Evolutionary conservation across 2,329 filamentous ascomycete genomes (phyloP).

Genomic region (Aspergillus alliaceus): DNA sequence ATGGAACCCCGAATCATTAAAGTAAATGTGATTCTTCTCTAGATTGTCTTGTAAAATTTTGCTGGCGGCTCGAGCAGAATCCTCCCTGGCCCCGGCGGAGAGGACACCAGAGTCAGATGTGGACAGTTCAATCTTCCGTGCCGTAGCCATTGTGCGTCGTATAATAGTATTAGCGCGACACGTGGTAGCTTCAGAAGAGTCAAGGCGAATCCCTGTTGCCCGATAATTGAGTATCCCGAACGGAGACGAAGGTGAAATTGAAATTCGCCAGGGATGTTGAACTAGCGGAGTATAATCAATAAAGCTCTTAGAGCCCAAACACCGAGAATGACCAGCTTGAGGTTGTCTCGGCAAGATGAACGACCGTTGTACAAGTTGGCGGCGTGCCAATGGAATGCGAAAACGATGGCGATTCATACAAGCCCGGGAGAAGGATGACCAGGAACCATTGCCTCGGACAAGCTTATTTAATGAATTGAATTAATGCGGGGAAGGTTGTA

Average conservation of each 20-base stretch:
- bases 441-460: neutral
- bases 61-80: conserved; percentile 62
- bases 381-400: neutral
- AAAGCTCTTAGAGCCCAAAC: neutral
- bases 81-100: conserved; percentile 49
- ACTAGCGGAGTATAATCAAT: neutral
- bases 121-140: conserved; percentile 48
- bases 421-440: no score
- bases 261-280: neutral
- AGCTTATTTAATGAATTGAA: neutral
- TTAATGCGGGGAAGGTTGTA: no score
- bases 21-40: conserved; percentile 73
- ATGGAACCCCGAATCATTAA: conserved; percentile 73
- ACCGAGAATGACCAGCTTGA: neutral
- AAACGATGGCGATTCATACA: neutral
- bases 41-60: conserved; percentile 76
- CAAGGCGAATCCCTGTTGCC: neutral
- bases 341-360: neutral
- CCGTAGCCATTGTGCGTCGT: conserved; percentile 47
- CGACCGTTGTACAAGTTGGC: neutral
- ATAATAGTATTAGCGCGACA: neutral
- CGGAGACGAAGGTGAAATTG: neutral
- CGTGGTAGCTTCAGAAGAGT: neutral
- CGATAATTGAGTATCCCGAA: neutral
- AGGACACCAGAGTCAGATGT: conserved; percentile 47